Evolutionary conservation across 2,329 filamentous ascomycete species (phyloP), one percentile per base, ranked within the genome.

Genomic region (Colletotrichum sp.): DNA sequence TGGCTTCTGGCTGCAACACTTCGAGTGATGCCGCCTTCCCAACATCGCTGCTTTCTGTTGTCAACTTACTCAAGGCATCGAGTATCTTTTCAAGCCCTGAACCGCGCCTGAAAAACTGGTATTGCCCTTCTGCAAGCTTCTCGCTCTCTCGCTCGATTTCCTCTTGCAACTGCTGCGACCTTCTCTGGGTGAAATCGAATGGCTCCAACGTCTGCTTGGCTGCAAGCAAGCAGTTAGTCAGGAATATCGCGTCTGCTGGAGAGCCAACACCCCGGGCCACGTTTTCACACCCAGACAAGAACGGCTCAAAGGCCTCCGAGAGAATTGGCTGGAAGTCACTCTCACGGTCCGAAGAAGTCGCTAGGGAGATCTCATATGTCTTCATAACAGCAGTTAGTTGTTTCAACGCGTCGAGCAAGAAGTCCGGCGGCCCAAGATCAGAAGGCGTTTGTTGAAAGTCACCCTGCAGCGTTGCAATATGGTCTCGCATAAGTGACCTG

Each of bases 341-440:
- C 77, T 93, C 93, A 67, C 90, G 88, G 75, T 92, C 89, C 10
- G 89, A 85, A 2, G 88, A 85, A 4, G 90, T 85, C 3, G 93
- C 91, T 28, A 97, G 87, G 0, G 96, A 98, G 2, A 94, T 94
- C 79, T 98, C 95, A 81, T 96, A 96, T 24, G 94, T 97, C 82
- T 94, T 95, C 89, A 98, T 94, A 67, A 99, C 93, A 8, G 92
- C 89, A 44, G 90, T 91, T 10, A 99, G 88, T 79, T 95, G 94
- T 78, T 95, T 93, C 3, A 99, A 88, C 8, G 95, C 93, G 72
- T 98, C 94, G 48, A 92, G 88, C 0, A 99, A 86, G 84, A 98
- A 98, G 18, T 93, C 90, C 0, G 96, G 96, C 0, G 95, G 92
- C 0, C 92, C 92, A 4, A 98, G 88, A 81, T 98, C 93, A n/a